phyloP scores from a whole-genome alignment of 257 asterid species.

The Scutellaria baicalensis region DNA sequence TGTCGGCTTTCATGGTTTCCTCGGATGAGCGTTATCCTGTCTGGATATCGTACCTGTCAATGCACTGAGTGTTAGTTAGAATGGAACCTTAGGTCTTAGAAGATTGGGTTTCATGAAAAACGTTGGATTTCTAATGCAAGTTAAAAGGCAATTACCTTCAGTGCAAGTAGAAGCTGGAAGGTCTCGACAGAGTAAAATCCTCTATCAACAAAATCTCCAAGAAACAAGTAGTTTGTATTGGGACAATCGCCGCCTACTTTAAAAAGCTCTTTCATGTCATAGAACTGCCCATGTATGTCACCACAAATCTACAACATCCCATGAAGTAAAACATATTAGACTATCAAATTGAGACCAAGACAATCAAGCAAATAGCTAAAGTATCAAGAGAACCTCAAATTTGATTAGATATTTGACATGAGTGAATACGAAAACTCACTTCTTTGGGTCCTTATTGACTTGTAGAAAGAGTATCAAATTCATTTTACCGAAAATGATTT shows the following conservation, averaged over 20 bases:
- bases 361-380: not conserved
- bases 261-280: constrained; percentile 97
- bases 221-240: constrained; percentile 86
- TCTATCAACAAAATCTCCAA: constrained; percentile 96
- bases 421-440: not conserved
- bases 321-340: not conserved
- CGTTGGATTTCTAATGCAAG: not conserved
- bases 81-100: not conserved
- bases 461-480: not conserved
- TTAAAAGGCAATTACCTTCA: constrained; percentile 51
- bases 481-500: not conserved
- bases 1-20: constrained; percentile 99
- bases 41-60: constrained; percentile 91
- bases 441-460: not conserved
- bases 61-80: constrained; percentile 14
- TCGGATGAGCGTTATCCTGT: constrained; percentile 90
- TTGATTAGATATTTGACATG: not conserved
- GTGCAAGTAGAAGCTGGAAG: constrained; percentile 86
- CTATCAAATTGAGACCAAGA: constrained; percentile 5
- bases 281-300: constrained; percentile 96
- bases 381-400: not conserved
- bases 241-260: constrained; percentile 98
- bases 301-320: constrained; percentile 76
- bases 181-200: constrained; percentile 98
- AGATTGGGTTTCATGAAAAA: no score